phyloP scores from a whole-genome alignment of 805 yeast genomes.

The Candida silvicultrix region DNA sequence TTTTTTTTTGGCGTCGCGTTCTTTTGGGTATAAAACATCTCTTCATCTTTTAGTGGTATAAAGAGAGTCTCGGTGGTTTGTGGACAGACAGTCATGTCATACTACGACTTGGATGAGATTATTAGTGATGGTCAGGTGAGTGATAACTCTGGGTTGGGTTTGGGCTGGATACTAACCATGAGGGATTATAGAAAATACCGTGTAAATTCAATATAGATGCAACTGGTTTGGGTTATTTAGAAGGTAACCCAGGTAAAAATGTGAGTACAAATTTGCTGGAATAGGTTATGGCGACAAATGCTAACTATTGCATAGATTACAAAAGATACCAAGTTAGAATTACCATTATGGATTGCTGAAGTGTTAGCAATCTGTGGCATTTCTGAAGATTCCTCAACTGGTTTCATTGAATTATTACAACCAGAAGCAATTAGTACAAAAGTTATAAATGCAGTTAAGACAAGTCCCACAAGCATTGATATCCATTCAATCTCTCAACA shows the following conservation, averaged over 20 bases:
- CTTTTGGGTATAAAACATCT: too few relatives aligned
- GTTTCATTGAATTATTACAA: conserved; percentile 59
- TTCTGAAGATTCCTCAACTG: conserved; percentile 25
- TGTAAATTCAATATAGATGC: conserved; percentile 71
- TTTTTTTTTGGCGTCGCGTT: background rate
- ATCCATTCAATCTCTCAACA: conserved; percentile 58
- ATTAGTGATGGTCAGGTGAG: conserved; percentile 55
- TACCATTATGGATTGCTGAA: conserved; percentile 88
- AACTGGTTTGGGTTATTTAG: conserved; percentile 85
- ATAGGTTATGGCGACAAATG: too few relatives aligned
- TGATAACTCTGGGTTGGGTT: conserved; percentile 1
- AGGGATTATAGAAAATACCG: conserved; percentile 52
- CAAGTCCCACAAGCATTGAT: conserved; percentile 63
- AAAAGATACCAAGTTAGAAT: conserved; percentile 58
- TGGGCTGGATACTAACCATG: too few relatives aligned
- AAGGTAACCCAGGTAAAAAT: conserved; percentile 66
- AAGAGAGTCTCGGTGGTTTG: too few relatives aligned
- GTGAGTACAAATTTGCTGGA: too few relatives aligned
- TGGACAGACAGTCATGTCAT: too few relatives aligned
- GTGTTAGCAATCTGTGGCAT: conserved; percentile 51
- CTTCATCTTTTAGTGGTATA: too few relatives aligned
- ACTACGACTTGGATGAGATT: conserved; percentile 75
- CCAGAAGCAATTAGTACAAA: conserved; percentile 64
- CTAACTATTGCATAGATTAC: conserved; percentile 27
- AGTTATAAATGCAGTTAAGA: conserved; percentile 76